Evolutionary conservation across 257 asterid genomes (phyloP).

Genomic region (Cinchona pubescens): DNA sequence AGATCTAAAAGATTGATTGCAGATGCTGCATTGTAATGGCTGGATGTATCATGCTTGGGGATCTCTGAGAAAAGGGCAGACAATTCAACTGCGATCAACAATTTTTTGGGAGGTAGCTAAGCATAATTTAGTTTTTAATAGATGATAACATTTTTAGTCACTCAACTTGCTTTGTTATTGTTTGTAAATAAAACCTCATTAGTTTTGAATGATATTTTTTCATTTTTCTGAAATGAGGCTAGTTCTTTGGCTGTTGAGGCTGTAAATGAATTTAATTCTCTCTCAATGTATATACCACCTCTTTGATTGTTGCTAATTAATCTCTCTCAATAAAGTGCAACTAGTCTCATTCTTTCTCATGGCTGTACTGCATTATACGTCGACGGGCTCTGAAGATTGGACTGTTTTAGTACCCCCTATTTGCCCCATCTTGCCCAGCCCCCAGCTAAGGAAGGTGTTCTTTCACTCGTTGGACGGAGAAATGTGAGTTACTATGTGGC

Average conservation of each 20-base stretch:
- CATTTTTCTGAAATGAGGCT: not conserved
- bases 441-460: not conserved
- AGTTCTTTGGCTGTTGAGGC: not conserved
- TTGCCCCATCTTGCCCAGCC: no score
- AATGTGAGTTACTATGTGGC: not conserved
- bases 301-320: not conserved
- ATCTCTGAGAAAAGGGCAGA: not conserved
- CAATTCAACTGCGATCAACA: slow-evolving; percentile 6
- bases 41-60: not conserved
- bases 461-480: not conserved
- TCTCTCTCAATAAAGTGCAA: no score
- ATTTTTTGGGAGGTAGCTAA: slow-evolving; percentile 22
- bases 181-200: slow-evolving; percentile 4
- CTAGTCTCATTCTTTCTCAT: no score
- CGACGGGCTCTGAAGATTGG: no score
- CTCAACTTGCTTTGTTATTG: not conserved
- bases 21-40: not conserved
- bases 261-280: not conserved
- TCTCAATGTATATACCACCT: not conserved
- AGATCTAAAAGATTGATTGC: not conserved
- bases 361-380: no score
- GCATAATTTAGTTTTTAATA: not conserved
- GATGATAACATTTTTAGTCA: slow-evolving; percentile 2
- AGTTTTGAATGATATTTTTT: not conserved
- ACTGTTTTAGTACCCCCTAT: no score